These are phyloP conservation scores for Teunomyces cretensis DNA, from an alignment of 805 yeast species.

Conservation along the genomic window DNA sequence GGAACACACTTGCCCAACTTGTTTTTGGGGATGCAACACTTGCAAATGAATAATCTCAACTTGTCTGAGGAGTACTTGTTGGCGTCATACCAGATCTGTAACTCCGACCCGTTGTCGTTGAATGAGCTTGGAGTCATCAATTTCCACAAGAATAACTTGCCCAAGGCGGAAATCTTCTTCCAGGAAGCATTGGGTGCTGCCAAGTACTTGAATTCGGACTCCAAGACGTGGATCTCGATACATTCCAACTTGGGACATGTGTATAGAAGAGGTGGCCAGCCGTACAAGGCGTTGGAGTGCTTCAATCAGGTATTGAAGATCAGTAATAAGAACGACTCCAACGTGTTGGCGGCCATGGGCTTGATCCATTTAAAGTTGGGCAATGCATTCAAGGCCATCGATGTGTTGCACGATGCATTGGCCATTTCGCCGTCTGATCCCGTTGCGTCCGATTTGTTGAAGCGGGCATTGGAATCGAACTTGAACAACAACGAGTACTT, in stretches of 20 bases:
- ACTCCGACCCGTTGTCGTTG: slow-evolving; percentile 79
- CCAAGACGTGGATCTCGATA: slow-evolving; percentile 81
- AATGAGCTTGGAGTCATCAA: slow-evolving; percentile 93
- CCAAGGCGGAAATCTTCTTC: slow-evolving; percentile 69
- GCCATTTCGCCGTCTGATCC: slow-evolving; percentile 79
- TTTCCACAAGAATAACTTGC: slow-evolving; percentile 69
- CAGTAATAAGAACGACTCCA: slow-evolving; percentile 65
- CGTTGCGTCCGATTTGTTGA: slow-evolving; percentile 76
- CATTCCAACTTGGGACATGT: slow-evolving; percentile 89
- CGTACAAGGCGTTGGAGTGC: slow-evolving; percentile 66
- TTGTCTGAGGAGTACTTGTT: slow-evolving; percentile 83
- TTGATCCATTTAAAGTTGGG: slow-evolving; percentile 73
- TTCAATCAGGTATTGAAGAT: slow-evolving; percentile 74
- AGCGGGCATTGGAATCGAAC: slow-evolving; percentile 73
- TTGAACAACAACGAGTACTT: slow-evolving; percentile 23
- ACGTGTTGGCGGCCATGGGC: slow-evolving; percentile 81
- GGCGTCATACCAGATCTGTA: slow-evolving; percentile 74
- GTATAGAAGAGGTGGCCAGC: slow-evolving; percentile 63
- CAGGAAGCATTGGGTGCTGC: slow-evolving; percentile 72
- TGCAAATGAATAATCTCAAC: slow-evolving; percentile 78
- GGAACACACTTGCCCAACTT: slow-evolving; percentile 88
- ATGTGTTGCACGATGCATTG: slow-evolving; percentile 75
- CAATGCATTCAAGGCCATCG: slow-evolving; percentile 64
- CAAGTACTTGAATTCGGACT: slow-evolving; percentile 67
- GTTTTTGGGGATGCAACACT: slow-evolving; percentile 93